A percentile compares a stretch with the other conserved stretches of the same genome.
phyloP scores from a whole-genome alignment of 2,329 filamentous ascomycete species.

The Monosporascus sp. region DNA sequence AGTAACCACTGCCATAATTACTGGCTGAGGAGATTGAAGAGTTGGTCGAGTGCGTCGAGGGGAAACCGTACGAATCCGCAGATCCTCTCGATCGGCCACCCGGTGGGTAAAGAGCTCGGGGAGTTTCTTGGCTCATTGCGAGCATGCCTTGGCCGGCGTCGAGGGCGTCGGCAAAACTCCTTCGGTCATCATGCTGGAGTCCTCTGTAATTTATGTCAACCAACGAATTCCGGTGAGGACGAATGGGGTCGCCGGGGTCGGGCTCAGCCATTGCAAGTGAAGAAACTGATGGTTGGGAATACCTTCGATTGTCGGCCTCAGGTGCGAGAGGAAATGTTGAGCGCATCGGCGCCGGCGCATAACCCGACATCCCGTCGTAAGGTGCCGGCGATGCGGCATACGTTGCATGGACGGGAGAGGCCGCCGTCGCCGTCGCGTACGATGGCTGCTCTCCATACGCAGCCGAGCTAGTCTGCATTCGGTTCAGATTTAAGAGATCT shows the following conservation, averaged over 20 bases:
- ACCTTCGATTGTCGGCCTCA: conserved; percentile 57
- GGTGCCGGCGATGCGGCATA: conserved; percentile 64
- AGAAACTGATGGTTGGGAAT: conserved; percentile 78
- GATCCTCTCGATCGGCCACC: conserved; percentile 61
- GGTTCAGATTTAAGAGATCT: conserved; percentile 69
- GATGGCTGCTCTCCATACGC: conserved; percentile 62
- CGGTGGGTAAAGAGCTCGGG: conserved; percentile 79
- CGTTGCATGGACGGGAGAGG: conserved; percentile 59
- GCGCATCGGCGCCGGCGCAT: conserved; percentile 60
- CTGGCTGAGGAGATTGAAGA: conserved; percentile 85
- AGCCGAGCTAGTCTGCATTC: conserved; percentile 55
- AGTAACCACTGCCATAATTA: conserved; percentile 76
- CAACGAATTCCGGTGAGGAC: conserved; percentile 53
- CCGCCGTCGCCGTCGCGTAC: conserved; percentile 59
- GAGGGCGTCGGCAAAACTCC: conserved; percentile 80
- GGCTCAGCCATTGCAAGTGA: conserved; percentile 44
- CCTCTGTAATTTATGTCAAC: conserved; percentile 60
- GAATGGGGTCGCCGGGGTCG: conserved; percentile 29
- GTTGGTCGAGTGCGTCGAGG: conserved; percentile 73
- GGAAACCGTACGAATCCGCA: conserved; percentile 86
- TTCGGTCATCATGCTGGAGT: conserved; percentile 51
- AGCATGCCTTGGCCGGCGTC: conserved; percentile 94
- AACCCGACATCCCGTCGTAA: conserved; percentile 68
- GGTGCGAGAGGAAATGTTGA: conserved; percentile 53
- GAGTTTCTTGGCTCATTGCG: conserved; percentile 91